Base-by-base conservation (phyloP, 305 asterid genomes). In the Nicotiana rustica region DNA sequence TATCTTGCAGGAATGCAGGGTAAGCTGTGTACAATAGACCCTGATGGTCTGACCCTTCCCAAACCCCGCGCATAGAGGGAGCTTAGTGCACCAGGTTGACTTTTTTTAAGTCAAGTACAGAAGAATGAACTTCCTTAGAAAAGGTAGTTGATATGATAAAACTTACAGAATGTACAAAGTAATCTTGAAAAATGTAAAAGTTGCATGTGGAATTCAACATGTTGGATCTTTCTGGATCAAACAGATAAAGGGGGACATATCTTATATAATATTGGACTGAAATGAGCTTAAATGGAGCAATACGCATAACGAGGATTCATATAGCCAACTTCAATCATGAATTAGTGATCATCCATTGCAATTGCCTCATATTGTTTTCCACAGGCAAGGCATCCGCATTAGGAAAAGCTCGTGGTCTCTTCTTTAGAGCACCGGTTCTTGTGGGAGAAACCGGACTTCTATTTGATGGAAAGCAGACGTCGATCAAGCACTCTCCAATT, bases 281-380 rank as follows among this genome's bases (percentile, higher is more conserved):
- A 0, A 75, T 52, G 29, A 75, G 44, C 79, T 52, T 14, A 25
- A 75, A 75, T 52, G 44, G 38, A 49, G 21, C 15, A 3, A 67
- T 6, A 33, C 3, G 14, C 13, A 73, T 4, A 49, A 7, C 25
- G 19, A 75, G 0, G 44, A 75, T 75, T 52, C 79, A 75, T 49
- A 49, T 6, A 75, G 0, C 44, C 10, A 8, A 52, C 8, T 55
- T 57, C 85, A 85, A 89, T 86, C 93, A 89, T 47, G 92, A 88
- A 84, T 89, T 92, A 14, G 95, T 77, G 89, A 88, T 87, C 88
- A 86, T 88, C 98, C 98, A 92, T 85, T 91, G 94, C 81, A 90
- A 91, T 12, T 91, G 89, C 67, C 89, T 78, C 85, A 85, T 86
- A 49, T 78, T 66, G 78, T 82, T 83, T 77, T 88, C 93, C 2